Base-by-base conservation (phyloP, 352 stramenopile species). In the Phytophthora sp. region DNA sequence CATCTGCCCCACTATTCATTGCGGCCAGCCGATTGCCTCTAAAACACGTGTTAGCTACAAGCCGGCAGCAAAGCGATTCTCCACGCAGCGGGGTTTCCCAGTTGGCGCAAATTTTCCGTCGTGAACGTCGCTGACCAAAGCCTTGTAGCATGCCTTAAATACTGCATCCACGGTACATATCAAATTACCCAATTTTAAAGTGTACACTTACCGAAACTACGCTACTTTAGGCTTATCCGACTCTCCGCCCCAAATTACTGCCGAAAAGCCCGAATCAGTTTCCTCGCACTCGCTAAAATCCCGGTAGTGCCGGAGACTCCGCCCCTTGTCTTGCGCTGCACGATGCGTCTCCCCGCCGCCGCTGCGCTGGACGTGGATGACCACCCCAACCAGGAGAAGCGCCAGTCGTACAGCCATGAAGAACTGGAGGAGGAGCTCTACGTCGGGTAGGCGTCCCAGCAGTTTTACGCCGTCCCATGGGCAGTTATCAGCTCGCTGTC, bases 401-500 rank as follows among this genome's bases (percentile, higher is more conserved):
- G 56, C 30, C 58, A 60, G 7, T 28, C 15, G 4, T 32, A 8
- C 23, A 57, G 30, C 32, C 31, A 38, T 3, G 43, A 57, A 39
- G 53, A 79, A 26, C 73, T 74, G 28, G 77, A 85, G 30, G 80
- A 86, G 50, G 84, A 90, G 69, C 66, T 85, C 42, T 84, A 85
- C 24, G 82, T 92, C 34, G 69, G 84, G 84, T 92, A 41, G n/a
- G 59, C 42, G 18, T n/a, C 57, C 18, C 48, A 59, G 23, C 53
- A 34, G 37, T 45, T 58, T 58, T 41, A 44, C 37, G 21, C 24
- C 13, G 15, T 68, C 49, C 37, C 46, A 63, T 46, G 9, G 17
- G 28, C 35, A 42, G 35, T 63, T 62, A 63, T 71, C 53, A 53
- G 42, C n/a, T 37, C 9, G 8, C 35, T 56, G 34, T 48, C 37